Conservation (phyloP, 2,329 filamentous ascomycete species). For the Fusarium sublunatum region DNA sequence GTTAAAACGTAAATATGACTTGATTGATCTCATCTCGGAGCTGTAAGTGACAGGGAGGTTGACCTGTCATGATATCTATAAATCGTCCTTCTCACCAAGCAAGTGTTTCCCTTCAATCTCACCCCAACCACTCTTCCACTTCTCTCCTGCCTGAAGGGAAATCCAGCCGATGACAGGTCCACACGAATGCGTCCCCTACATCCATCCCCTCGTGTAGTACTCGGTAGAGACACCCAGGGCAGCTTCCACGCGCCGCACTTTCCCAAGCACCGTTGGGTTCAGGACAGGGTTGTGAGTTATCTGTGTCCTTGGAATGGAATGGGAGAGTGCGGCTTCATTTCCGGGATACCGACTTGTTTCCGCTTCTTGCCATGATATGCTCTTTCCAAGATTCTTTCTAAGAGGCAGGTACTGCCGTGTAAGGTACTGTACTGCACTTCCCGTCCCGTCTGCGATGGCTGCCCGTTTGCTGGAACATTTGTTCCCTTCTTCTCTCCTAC, state of each 20-base stretch:
- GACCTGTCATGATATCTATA: constrained; percentile 17
- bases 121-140: background rate
- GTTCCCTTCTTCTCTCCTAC: background rate
- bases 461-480: background rate
- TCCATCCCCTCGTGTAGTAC: constrained; percentile 29
- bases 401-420: no score
- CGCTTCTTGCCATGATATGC: constrained; percentile 7
- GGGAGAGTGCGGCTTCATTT: constrained; percentile 29
- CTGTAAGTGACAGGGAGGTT: constrained; percentile 16
- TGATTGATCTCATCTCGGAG: constrained; percentile 3
- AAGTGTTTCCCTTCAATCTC: background rate
- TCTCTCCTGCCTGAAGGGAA: constrained; percentile 3
- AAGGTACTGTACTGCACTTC: no score
- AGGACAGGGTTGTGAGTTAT: constrained; percentile 20
- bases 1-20: constrained; percentile 6
- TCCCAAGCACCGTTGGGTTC: constrained; percentile 19
- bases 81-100: constrained; percentile 18
- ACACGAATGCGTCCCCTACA: constrained; percentile 23
- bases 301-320: background rate
- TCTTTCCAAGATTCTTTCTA: no score
- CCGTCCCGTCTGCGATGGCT: no score
- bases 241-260: constrained; percentile 19
- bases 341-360: constrained; percentile 9
- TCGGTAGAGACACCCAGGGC: constrained; percentile 4
- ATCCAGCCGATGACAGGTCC: constrained; percentile 14